These are phyloP conservation scores for Alternaria brassicicola DNA, from an alignment of 2,329 filamentous ascomycete genomes.

Conservation along the genomic window DNA sequence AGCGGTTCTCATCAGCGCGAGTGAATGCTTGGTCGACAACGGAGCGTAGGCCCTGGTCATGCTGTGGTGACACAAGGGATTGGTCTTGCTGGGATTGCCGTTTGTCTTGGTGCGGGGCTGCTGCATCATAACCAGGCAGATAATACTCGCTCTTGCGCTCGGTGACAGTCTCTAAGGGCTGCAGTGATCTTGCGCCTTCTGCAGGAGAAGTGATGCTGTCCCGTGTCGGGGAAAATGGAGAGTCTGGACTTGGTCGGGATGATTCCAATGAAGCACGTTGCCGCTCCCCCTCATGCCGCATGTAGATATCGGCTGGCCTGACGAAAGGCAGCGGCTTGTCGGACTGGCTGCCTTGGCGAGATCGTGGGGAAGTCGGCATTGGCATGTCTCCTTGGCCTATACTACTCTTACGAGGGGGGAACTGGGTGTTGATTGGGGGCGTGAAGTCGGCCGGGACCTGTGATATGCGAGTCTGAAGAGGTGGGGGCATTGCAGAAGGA, in stretches of 20 bases:
- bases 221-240: slow-evolving; percentile 42
- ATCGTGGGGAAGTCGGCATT: slow-evolving; percentile 31
- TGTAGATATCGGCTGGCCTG: slow-evolving; percentile 78
- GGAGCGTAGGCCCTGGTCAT: slow-evolving; percentile 46
- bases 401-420: slow-evolving; percentile 68
- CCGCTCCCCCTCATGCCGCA: slow-evolving; percentile 70
- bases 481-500: slow-evolving; percentile 59
- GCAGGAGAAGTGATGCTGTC: slow-evolving; percentile 29
- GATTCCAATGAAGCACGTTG: slow-evolving; percentile 64
- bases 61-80: slow-evolving; percentile 23
- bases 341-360: slow-evolving; percentile 43
- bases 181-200: slow-evolving; percentile 31
- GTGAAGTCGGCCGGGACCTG: slow-evolving; percentile 44
- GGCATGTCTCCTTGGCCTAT: slow-evolving; percentile 54
- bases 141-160: slow-evolving; percentile 65
- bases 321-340: slow-evolving; percentile 68
- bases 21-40: slow-evolving; percentile 71
- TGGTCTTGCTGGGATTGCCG: slow-evolving; percentile 15
- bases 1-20: slow-evolving; percentile 60
- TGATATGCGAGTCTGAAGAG: slow-evolving; percentile 53
- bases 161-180: slow-evolving; percentile 59
- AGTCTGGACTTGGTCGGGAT: slow-evolving; percentile 63
- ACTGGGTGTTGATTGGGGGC: slow-evolving; percentile 50
- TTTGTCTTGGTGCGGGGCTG: slow-evolving; percentile 11
- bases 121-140: slow-evolving; percentile 52